phyloP scores from a whole-genome alignment of 139 green algal genomes.

The Chlorella sp. region DNA sequence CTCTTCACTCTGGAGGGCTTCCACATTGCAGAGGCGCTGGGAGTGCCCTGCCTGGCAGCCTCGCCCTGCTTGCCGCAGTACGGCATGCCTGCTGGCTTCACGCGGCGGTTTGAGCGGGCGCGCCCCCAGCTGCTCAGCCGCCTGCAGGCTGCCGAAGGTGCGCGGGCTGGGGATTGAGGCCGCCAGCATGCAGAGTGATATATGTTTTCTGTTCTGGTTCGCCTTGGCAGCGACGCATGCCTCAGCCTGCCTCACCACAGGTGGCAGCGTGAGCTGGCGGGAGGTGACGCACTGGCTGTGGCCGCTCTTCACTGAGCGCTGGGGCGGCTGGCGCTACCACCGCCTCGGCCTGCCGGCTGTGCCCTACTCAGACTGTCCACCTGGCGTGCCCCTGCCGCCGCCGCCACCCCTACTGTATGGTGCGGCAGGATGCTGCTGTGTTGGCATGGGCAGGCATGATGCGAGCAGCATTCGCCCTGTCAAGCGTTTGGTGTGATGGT shows the following conservation, averaged over 20 bases:
- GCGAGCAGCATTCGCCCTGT: neutral
- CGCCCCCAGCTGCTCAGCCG: conserved; percentile 38
- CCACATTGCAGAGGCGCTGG: conserved; percentile 65
- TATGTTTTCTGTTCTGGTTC: neutral
- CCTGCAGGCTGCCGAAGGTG: conserved; percentile 26
- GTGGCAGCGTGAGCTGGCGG: conserved; percentile 32
- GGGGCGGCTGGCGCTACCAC: conserved; percentile 59
- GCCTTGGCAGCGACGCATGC: too few species aligned
- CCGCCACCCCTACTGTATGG: conserved; percentile 51
- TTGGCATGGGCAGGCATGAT: neutral
- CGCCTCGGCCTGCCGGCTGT: conserved; percentile 51
- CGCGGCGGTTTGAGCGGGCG: conserved; percentile 31
- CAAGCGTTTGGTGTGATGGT: too few species aligned
- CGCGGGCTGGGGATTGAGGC: neutral
- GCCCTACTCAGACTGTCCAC: conserved; percentile 22
- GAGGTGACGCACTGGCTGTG: conserved; percentile 83
- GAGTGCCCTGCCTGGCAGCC: conserved; percentile 50
- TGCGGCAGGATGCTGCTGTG: neutral
- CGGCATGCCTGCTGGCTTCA: conserved; percentile 42
- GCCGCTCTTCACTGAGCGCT: conserved; percentile 75
- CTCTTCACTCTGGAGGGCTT: conserved; percentile 68
- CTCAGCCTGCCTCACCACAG: too few species aligned
- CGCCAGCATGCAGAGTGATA: neutral
- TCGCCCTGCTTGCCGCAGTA: conserved; percentile 73
- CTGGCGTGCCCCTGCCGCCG: conserved; percentile 4